A percentile compares a stretch with the other conserved stretches of the same genome.
Evolutionary conservation across 306 rosid species (phyloP).

Genomic region (Ormosia emarginata): DNA sequence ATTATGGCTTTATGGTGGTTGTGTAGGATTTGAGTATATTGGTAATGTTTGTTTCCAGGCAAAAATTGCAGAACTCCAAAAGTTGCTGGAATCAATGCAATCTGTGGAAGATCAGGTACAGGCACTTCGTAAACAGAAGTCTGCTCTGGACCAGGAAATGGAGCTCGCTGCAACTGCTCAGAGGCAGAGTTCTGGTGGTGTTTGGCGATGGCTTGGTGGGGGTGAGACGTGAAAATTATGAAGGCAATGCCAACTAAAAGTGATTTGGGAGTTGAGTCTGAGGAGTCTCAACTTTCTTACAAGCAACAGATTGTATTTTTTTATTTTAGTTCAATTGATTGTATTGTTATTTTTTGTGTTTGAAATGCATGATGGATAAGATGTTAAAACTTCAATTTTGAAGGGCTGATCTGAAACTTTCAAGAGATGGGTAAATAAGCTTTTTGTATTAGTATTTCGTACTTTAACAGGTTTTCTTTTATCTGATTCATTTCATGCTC

Average conservation of each 20-base stretch:
- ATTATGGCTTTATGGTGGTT: neutral
- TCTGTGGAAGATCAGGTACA: conserved; percentile 79
- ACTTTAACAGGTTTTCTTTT: neutral
- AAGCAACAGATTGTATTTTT: conserved; percentile 13
- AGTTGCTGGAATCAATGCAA: conserved; percentile 69
- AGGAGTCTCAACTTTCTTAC: conserved; percentile 4
- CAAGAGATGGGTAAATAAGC: conserved; percentile 14
- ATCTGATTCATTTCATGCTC: conserved; percentile 13
- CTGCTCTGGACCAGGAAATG: conserved; percentile 64
- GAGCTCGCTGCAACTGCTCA: conserved; percentile 63
- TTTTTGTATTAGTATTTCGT: conserved; percentile 22
- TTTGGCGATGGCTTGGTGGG: conserved; percentile 80
- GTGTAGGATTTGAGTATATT: neutral
- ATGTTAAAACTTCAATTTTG: conserved; percentile 31
- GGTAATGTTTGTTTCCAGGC: conserved; percentile 54
- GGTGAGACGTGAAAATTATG: conserved; percentile 20
- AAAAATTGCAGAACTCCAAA: conserved; percentile 77
- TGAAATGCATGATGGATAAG: conserved; percentile 23
- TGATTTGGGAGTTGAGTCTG: conserved; percentile 13
- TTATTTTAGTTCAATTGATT: conserved; percentile 1
- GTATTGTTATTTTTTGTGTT: conserved; percentile 6
- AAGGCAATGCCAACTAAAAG: conserved; percentile 12
- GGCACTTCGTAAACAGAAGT: conserved; percentile 76
- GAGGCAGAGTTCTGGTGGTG: conserved; percentile 82
- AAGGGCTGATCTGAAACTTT: conserved; percentile 16